Evolutionary conservation across 2,329 filamentous ascomycete species (phyloP), one percentile per base, ranked within the genome.

Genomic region (Cyanodermella asteris): DNA sequence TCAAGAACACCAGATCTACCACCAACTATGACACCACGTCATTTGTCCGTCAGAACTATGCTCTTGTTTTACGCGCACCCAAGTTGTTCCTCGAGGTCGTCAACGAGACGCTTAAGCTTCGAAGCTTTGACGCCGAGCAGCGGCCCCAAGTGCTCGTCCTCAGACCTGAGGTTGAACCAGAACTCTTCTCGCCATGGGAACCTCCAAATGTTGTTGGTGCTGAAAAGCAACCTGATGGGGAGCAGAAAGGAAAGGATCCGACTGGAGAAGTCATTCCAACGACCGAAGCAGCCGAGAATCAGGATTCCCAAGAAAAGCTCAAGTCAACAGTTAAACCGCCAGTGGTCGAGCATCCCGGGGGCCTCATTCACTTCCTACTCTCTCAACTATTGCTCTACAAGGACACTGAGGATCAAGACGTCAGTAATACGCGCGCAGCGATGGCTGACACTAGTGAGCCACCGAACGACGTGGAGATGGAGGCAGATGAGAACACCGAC

Each of bases 331-430:
- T 67, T 20, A 93, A 90, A 49, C 59, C 76, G 6, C 84, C 87
- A 1, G 61, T 82, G 8, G 70, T 93, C 5, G 82, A 93, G 45
- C 81, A 87, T 33, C 80, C 84, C 0, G 87, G 94, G 46, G 87
- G 87, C 4, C 80, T 97, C 4, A 72, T 97, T 29, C 80, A 94
- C 41, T 97, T 91, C 47, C 59, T 97, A 13, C 67, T 97, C 4
- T 90, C 77, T 30, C 87, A 97, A 45, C 56, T 97, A 22, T 59
- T 93, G 28, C 82, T 78, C 25, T 94, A 91, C 50, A 74, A 75
- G 39, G 82, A 91, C 42, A 80, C 91, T 5, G 78, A 91, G 18
- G 84, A 94, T 40, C 82, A 75, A 39, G 73, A 82, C 30, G 47
- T 61, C 8, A 31, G 53, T 8, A 27, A 44, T 12, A 45, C 41